Base-by-base conservation (phyloP, 352 stramenopile genomes). In the Pythium aristosporum region DNA sequence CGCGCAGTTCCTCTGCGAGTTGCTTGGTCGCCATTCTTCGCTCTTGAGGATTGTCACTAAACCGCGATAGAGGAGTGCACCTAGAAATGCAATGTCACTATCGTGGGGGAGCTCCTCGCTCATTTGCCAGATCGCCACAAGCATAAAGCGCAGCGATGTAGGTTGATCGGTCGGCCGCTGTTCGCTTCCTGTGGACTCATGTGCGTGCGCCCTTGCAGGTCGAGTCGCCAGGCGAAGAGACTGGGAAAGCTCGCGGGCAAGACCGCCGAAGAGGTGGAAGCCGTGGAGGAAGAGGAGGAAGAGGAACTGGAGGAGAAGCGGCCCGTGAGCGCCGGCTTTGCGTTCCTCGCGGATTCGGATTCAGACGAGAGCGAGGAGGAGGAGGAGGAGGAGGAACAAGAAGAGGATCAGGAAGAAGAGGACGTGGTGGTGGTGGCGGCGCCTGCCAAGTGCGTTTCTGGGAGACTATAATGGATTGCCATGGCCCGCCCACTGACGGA, bases 201-300 rank as follows among this genome's bases (percentile, higher is more conserved):
- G 10, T 46, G 12, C 7, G 18, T 21, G 3, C 21, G 39, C 13
- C 8, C 18, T 46, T 36, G 36, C 36, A 95, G 86, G 86, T 95
- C 86, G 61, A 82, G 81, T 15, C 80, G 86, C 52, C 86, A 95
- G 75, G 83, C 80, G 9, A 91, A 92, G 52, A 79, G 86, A 23
- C 41, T 87, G 42, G 69, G 70, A 28, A 82, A 78, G 63, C 69
- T 88, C 32, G 71, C 77, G 13, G 73, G 73, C 47, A 74, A 87
- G 68, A 48, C 2, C 10, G 44, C 20, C 15, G 65, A 71, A 23
- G 65, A 59, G 15, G 59, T 39, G 7, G 69, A 60, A 34, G 68
- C 34, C 34, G 34, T 76, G 3, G 69, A 77, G 41, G 74, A 81
- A 11, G 55, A 65, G 28, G 71, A 77, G 36, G 71, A 77, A 51